phyloP scores from a whole-genome alignment of 257 asterid species.

The Voacanga thouarsii region DNA sequence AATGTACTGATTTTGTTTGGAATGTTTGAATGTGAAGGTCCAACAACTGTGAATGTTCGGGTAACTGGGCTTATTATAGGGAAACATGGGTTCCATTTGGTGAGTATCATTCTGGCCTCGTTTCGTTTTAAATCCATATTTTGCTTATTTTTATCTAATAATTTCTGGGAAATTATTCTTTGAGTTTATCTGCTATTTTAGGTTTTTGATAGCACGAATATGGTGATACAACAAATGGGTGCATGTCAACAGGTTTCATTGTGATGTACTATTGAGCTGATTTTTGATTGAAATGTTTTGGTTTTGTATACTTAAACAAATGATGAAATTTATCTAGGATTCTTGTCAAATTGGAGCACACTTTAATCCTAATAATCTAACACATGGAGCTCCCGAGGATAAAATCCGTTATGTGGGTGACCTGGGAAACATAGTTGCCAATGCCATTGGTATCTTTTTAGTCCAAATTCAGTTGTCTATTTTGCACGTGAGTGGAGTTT shows the following conservation, averaged over 20 bases:
- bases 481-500: conserved; percentile 5
- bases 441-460: conserved; percentile 63
- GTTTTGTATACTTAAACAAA: background rate
- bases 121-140: background rate
- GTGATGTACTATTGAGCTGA: conserved; percentile 17
- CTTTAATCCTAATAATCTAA: conserved; percentile 74
- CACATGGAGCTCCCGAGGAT: conserved; percentile 96
- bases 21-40: conserved; percentile 48
- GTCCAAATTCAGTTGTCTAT: background rate
- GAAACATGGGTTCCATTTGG: conserved; percentile 90
- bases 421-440: conserved; percentile 99
- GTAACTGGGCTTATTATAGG: conserved; percentile 88
- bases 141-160: conserved; percentile 1
- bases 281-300: background rate
- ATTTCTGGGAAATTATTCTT: too few relatives aligned
- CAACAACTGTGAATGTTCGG: conserved; percentile 82
- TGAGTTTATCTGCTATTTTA: conserved; percentile 9
- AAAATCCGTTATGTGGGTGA: conserved; percentile 99
- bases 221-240: conserved; percentile 97
- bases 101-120: conserved; percentile 28
- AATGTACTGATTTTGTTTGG: conserved; percentile 9
- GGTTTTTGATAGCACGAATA: conserved; percentile 66
- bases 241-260: conserved; percentile 86
- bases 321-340: conserved; percentile 1
- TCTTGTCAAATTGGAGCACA: conserved; percentile 59